Evolutionary conservation across 768 basidiomycete species (phyloP), one percentile per base, ranked within the genome.

Genomic region (Neoboletus magnificus): DNA sequence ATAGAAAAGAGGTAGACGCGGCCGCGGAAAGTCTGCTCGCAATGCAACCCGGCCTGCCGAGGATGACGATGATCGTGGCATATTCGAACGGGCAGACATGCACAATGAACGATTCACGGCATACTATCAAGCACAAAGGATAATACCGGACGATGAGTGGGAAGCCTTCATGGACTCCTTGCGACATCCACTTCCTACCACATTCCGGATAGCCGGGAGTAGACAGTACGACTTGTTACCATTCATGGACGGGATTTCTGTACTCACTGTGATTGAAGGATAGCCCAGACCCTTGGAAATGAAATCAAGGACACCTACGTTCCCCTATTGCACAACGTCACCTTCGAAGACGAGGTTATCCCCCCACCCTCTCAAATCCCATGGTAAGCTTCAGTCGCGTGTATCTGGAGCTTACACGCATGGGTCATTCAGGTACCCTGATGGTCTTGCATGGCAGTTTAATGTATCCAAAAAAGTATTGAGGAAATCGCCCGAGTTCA

Each of bases 391-490:
- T 45, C 39, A 25, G 37, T 25, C 9, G 7, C 10, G 35, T 30
- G 4, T 32, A 27, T 15, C 8, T 40, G 33, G 33, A 23, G 2
- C 41, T 44, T 48, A 44, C 7, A 2, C 33, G 12, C 16, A 52
- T 37, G 1, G 3, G 32, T 29, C 40, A 2, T 55, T 29, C 50
- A 93, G 93, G 93, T 98, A 97, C 73, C 94, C 96, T 12, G 88
- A 88, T 12, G 87, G 87, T n/a, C 80, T 97, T 13, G 97, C 91
- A 11, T 99, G 97, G 97, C 93, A 97, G 63, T 84, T 98, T 69
- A 91, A 94, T 62, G 88, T 96, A 1, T 82, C 91, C 10, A 98
- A 98, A 70, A 85, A 87, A 51, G 85, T 89, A 1, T 75, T 99
- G 33, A 83, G 97, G 49, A 96, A 91, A 66, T 84, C 84, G 5